These are phyloP conservation scores for Sinapis alba DNA, from an alignment of 441 rosid genomes.

Conservation along the genomic window DNA sequence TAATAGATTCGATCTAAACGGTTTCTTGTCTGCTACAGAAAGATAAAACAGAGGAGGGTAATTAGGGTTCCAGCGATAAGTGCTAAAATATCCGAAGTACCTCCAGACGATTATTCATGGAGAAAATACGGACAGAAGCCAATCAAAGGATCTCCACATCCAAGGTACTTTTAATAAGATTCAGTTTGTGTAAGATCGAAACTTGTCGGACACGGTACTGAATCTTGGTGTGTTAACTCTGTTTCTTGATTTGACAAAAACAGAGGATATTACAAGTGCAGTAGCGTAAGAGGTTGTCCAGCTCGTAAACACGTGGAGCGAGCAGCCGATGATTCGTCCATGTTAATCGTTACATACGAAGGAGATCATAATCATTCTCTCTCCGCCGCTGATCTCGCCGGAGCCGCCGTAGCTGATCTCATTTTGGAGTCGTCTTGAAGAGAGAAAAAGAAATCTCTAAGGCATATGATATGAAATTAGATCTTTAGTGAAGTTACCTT, in stretches of 20 bases:
- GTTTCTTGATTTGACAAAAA: not conserved
- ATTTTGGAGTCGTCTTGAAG: constrained; percentile 82
- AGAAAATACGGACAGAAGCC: constrained; percentile 81
- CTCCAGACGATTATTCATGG: constrained; percentile 81
- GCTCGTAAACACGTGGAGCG: constrained; percentile 95
- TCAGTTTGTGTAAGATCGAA: not conserved
- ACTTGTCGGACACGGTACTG: constrained; percentile 38
- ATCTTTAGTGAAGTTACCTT: no score
- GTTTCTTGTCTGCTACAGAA: constrained; percentile 40
- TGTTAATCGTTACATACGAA: constrained; percentile 87
- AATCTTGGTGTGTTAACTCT: not conserved
- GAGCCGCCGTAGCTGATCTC: constrained; percentile 48
- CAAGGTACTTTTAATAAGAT: constrained; percentile 46
- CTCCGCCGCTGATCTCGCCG: constrained; percentile 58
- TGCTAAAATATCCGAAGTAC: constrained; percentile 68
- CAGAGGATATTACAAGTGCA: constrained; percentile 99
- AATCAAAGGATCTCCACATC: constrained; percentile 82
- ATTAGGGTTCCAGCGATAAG: constrained; percentile 77
- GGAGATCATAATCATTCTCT: constrained; percentile 86
- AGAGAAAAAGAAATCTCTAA: no score
- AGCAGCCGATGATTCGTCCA: constrained; percentile 76
- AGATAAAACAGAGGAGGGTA: constrained; percentile 54
- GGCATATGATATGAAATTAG: no score
- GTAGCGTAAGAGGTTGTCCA: constrained; percentile 94
- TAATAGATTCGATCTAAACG: not conserved